Percentiles rank a stretch among this genome's conserved stretches.
phyloP scores from a whole-genome alignment of 495 filamentous ascomycete species.

The Penicillium desertorum region DNA sequence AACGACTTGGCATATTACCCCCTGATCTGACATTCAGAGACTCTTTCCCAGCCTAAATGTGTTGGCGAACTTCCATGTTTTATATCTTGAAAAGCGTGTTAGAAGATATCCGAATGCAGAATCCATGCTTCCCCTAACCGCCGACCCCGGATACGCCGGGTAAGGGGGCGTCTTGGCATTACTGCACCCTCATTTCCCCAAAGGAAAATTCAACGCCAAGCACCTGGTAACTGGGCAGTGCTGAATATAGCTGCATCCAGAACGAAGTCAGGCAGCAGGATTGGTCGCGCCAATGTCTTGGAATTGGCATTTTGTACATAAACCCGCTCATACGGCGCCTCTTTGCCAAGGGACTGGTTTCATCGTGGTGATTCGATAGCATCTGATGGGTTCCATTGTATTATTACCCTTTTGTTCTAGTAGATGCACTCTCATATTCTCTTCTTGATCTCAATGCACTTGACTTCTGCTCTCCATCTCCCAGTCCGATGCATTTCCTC shows the following conservation, averaged over 20 bases:
- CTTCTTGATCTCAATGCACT: neutral
- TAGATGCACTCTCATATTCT: neutral
- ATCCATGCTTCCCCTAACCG: neutral
- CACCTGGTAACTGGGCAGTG: neutral
- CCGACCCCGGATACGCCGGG: conserved; percentile 1
- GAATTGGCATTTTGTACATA: neutral
- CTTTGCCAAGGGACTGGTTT: conserved; percentile 7
- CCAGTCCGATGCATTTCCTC: conserved; percentile 3
- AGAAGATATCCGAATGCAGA: neutral
- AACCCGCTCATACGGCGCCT: neutral
- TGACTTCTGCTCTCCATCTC: neutral
- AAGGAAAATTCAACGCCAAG: conserved; percentile 2
- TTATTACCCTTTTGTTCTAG: neutral
- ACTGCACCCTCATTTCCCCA: neutral
- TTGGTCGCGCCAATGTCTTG: conserved; percentile 9
- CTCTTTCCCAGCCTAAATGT: neutral
- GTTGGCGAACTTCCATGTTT: neutral
- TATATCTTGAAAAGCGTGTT: neutral
- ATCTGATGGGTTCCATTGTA: conserved; percentile 6
- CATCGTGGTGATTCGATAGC: neutral
- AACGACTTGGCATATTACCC: conserved; percentile 3
- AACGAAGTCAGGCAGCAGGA: conserved; percentile 8
- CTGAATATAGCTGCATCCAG: conserved; percentile 1
- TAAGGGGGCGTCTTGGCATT: conserved; percentile 9
- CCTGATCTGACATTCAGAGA: neutral